Conservation (phyloP, 805 yeast genomes). For the Candida sithepensis region DNA sequence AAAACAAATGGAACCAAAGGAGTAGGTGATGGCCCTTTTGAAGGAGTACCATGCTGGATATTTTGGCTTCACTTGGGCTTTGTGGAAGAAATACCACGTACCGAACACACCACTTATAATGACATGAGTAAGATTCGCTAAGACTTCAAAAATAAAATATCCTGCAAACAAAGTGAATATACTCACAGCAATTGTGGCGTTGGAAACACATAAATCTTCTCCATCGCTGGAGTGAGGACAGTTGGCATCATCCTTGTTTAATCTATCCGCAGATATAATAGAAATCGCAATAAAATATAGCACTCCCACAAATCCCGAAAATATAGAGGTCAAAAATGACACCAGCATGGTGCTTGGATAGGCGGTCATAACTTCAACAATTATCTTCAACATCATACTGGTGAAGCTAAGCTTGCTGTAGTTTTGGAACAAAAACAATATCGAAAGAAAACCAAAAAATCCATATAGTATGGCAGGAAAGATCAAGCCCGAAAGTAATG, state of each 20-base stretch:
- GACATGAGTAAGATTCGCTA: conserved; percentile 75
- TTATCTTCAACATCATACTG: conserved; percentile 29
- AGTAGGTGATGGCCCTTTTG: conserved; percentile 71
- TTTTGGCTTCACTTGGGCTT: conserved; percentile 55
- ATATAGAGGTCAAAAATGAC: conserved; percentile 35
- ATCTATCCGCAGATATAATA: conserved; percentile 32
- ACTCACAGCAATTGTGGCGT: conserved; percentile 29
- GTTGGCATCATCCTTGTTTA: conserved; percentile 50
- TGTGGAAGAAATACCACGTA: conserved; percentile 77
- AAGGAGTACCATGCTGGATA: conserved; percentile 81
- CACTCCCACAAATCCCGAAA: conserved; percentile 54
- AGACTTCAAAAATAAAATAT: conserved; percentile 76
- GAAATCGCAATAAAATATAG: conserved; percentile 67
- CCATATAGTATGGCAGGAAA: conserved; percentile 16
- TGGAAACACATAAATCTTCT: conserved; percentile 29
- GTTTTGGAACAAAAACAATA: conserved; percentile 23
- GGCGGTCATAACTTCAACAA: conserved; percentile 71
- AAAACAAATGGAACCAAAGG: conserved; percentile 87
- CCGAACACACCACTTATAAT: conserved; percentile 84
- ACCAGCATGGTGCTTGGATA: conserved; percentile 69
- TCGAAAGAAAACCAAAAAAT: conserved; percentile 16
- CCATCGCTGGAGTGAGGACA: conserved; percentile 29
- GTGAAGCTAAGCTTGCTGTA: conserved; percentile 29
- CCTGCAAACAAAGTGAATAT: conserved; percentile 78
- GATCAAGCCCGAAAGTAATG: conserved; percentile 18